Evolutionary conservation across 2,329 filamentous ascomycete genomes (phyloP).

Genomic region (Aphanocladium album): DNA sequence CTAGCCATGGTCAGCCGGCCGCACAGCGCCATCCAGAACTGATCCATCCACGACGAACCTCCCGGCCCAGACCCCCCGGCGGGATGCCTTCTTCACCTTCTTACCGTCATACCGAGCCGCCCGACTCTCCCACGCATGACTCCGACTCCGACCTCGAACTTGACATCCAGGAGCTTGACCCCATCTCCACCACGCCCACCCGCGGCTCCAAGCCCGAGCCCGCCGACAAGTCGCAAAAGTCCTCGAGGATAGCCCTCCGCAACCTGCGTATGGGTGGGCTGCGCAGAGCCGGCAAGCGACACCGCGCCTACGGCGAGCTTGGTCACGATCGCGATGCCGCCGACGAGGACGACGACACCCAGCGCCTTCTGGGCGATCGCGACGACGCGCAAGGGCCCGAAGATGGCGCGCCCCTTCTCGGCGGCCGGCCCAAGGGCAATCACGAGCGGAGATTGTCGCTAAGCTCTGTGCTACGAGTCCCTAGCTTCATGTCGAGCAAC

Average conservation of each 20-base stretch:
- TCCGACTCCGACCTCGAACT: slow-evolving; percentile 70
- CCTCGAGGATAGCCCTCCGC: slow-evolving; percentile 63
- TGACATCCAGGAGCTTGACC: slow-evolving; percentile 75
- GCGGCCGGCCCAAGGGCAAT: slow-evolving; percentile 25
- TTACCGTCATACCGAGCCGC: slow-evolving; percentile 53
- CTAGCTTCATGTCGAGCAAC: slow-evolving; percentile 27
- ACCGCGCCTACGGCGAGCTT: slow-evolving; percentile 55
- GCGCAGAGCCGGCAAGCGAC: slow-evolving; percentile 51
- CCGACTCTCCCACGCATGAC: slow-evolving; percentile 61
- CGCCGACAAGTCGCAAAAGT: slow-evolving; percentile 35
- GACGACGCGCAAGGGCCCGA: slow-evolving; percentile 61
- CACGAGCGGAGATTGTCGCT: slow-evolving; percentile 22
- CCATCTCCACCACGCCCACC: slow-evolving; percentile 39
- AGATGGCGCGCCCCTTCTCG: slow-evolving; percentile 65
- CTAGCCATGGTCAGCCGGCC: slow-evolving; percentile 14
- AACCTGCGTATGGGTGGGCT: slow-evolving; percentile 62
- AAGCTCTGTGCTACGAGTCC: slow-evolving; percentile 19
- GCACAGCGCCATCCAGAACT: slow-evolving; percentile 20
- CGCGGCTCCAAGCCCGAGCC: slow-evolving; percentile 26
- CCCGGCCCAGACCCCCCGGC: slow-evolving; percentile 20
- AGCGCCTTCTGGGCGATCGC: slow-evolving; percentile 59
- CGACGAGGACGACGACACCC: slow-evolving; percentile 67
- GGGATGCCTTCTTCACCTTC: slow-evolving; percentile 54
- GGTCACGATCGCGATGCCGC: slow-evolving; percentile 50
- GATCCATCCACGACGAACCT: slow-evolving; percentile 10